Conservation (phyloP, 2,329 filamentous ascomycete species). For the Colletotrichum ledebouriae region DNA sequence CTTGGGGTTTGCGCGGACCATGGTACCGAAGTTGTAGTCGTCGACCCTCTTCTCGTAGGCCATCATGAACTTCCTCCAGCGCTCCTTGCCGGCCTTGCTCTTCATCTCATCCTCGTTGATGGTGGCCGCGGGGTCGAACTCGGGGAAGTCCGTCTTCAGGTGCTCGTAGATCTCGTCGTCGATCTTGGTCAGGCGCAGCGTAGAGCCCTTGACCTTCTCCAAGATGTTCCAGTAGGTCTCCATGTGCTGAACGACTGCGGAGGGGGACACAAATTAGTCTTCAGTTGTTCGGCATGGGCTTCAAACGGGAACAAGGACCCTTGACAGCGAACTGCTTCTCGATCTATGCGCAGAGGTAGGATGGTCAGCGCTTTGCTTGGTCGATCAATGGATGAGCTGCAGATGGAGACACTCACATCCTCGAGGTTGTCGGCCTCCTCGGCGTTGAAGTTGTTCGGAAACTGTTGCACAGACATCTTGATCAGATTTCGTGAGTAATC, state of each 20-base stretch:
- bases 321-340: conserved; percentile 99
- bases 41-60: conserved; percentile 94
- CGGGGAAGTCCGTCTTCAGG: conserved; percentile 89
- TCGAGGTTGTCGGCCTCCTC: conserved; percentile 68
- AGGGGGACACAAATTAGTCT: conserved; percentile 1
- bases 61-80: conserved; percentile 95
- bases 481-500: not conserved
- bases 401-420: conserved; percentile 59
- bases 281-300: not conserved
- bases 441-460: conserved; percentile 71
- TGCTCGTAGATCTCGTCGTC: conserved; percentile 96
- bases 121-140: conserved; percentile 85
- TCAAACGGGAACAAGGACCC: conserved; percentile 62
- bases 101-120: conserved; percentile 97
- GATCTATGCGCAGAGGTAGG: conserved; percentile 70
- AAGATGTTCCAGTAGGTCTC: conserved; percentile 97
- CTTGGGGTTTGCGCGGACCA: conserved; percentile 83
- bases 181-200: conserved; percentile 89
- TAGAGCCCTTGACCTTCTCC: conserved; percentile 89
- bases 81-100: conserved; percentile 94
- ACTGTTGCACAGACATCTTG: conserved; percentile 36
- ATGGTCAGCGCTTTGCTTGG: conserved; percentile 12
- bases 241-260: conserved; percentile 88
- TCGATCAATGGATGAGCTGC: not conserved
- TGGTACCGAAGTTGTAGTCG: conserved; percentile 98